phyloP scores from a whole-genome alignment of 2,329 filamentous ascomycete genomes.

The Pestalotiopsis fici region DNA sequence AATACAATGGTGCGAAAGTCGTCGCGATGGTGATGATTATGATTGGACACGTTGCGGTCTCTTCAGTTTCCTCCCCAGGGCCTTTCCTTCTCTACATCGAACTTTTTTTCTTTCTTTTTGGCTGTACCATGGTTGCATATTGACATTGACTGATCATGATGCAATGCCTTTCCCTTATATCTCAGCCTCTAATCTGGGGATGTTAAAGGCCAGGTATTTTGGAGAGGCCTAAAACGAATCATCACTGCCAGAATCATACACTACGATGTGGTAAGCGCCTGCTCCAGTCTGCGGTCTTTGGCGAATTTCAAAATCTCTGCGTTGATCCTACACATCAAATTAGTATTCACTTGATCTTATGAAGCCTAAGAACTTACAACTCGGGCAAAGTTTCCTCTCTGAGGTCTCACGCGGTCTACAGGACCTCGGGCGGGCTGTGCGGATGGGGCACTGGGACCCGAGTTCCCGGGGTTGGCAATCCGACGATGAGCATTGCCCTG shows the following conservation, averaged over 20 bases:
- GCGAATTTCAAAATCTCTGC: not conserved
- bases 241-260: constrained; percentile 8
- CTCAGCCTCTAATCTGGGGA: not conserved
- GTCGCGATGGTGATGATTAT: not conserved
- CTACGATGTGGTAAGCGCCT: not conserved
- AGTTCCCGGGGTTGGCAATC: not conserved
- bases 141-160: too few species aligned
- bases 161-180: too few species aligned
- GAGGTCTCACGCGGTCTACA: not conserved
- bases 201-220: not conserved
- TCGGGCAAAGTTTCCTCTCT: not conserved
- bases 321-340: not conserved
- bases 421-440: not conserved
- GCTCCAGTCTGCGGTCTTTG: not conserved
- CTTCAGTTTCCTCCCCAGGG: not conserved
- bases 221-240: not conserved
- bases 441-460: not conserved
- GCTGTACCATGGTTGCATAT: too few species aligned
- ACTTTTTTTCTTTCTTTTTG: not conserved
- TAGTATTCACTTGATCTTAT: too few species aligned
- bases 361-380: not conserved
- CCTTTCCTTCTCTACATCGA: not conserved
- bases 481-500: constrained; percentile 1
- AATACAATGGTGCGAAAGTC: too few species aligned
- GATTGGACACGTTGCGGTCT: not conserved